phyloP scores from a whole-genome alignment of 495 filamentous ascomycete species.

The Daldinia childiae region DNA sequence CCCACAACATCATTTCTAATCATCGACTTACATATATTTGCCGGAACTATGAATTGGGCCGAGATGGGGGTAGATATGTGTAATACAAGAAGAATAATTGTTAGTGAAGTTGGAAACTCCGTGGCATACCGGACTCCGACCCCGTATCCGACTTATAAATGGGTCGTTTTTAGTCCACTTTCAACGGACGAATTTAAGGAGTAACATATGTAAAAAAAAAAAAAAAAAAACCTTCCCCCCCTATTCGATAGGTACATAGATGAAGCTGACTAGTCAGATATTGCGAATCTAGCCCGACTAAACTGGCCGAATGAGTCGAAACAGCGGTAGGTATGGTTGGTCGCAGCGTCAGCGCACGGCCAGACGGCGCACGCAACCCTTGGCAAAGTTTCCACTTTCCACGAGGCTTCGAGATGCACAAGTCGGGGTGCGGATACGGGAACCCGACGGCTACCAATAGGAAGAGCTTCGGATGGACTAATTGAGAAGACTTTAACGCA shows the following conservation, averaged over 20 bases:
- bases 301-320: background rate
- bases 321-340: background rate
- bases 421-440: slow-evolving; percentile 16
- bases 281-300: background rate
- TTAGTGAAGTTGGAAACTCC: background rate
- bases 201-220: too few species aligned
- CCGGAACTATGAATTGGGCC: background rate
- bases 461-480: slow-evolving; percentile 5
- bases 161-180: background rate
- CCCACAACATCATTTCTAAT: background rate
- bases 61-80: background rate
- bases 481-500: background rate
- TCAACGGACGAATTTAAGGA: background rate
- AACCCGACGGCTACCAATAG: slow-evolving; percentile 11
- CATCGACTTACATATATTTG: background rate
- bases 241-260: background rate
- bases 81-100: background rate
- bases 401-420: slow-evolving; percentile 31
- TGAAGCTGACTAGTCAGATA: background rate
- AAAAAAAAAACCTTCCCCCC: background rate
- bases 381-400: slow-evolving; percentile 6
- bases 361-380: background rate
- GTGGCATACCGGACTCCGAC: background rate
- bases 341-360: background rate
- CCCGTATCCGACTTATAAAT: background rate